Percentiles rank a stretch among this genome's conserved stretches.
Conservation (phyloP, 2,329 filamentous ascomycete genomes). For the Fusarium chuoi region DNA sequence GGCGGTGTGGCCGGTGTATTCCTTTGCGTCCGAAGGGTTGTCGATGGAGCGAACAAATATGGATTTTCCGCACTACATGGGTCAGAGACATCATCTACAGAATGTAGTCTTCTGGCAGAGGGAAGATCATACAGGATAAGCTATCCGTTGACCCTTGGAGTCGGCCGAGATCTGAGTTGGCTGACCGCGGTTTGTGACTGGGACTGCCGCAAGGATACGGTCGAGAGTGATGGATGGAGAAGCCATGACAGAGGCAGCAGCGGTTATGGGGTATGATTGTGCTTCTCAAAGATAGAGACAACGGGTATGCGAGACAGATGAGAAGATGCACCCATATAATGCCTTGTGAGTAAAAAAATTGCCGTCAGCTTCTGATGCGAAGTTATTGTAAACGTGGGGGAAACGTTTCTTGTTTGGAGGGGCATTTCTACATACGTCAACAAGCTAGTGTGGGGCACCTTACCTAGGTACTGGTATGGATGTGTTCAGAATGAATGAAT, state of each 20-base stretch:
- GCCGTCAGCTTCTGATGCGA: conserved; percentile 17
- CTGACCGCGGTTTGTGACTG: conserved; percentile 84
- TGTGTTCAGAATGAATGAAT: neutral
- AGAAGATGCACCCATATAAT: neutral
- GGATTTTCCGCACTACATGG: conserved; percentile 85
- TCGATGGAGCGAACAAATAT: conserved; percentile 97
- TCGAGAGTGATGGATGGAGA: conserved; percentile 64
- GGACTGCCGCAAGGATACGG: conserved; percentile 85
- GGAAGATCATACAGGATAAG: conserved; percentile 79
- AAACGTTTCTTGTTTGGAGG: conserved; percentile 23
- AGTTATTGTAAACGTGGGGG: conserved; percentile 31
- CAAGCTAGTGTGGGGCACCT: conserved; percentile 31
- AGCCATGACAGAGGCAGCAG: conserved; percentile 44
- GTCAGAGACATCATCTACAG: conserved; percentile 18
- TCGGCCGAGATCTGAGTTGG: conserved; percentile 90
- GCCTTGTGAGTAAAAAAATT: conserved; percentile 20
- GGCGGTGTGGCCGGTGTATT: conserved; percentile 92
- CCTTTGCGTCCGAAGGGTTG: conserved; percentile 81
- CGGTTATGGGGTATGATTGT: neutral
- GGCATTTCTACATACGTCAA: conserved; percentile 2
- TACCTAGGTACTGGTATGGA: no score
- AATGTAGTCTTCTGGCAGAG: neutral
- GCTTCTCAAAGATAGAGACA: neutral
- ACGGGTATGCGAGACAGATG: conserved; percentile 1
- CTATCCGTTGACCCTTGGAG: conserved; percentile 88